phyloP scores from a whole-genome alignment of 257 asterid genomes.

The Hygrophila difformis region DNA sequence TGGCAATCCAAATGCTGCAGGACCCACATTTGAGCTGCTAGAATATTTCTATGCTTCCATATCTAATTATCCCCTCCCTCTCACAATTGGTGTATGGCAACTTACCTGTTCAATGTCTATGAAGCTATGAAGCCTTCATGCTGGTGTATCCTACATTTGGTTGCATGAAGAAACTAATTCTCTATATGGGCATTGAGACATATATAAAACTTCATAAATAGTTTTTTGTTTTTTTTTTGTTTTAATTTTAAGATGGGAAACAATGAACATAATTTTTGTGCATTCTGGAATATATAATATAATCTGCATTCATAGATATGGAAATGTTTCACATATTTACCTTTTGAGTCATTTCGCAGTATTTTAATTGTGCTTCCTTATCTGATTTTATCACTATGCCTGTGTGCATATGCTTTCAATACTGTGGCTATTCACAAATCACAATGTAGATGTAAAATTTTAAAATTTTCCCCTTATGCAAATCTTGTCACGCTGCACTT shows the following conservation, averaged over 20 bases:
- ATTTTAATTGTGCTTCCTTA: too few species aligned
- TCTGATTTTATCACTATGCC: too few species aligned
- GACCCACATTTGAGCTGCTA: conserved; percentile 31
- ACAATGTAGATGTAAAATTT: too few species aligned
- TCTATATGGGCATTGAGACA: background rate
- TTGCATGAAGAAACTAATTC: background rate
- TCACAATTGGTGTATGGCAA: conserved; percentile 9
- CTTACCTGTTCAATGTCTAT: conserved; percentile 5
- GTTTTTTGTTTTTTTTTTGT: background rate
- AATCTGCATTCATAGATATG: conserved; percentile 14
- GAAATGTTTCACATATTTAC: too few species aligned
- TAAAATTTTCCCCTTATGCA: too few species aligned
- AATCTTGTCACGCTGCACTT: too few species aligned
- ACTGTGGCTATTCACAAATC: too few species aligned
- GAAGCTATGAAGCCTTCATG: conserved; percentile 6
- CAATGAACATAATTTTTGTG: too few species aligned
- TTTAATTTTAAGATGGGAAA: background rate
- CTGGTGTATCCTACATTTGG: background rate
- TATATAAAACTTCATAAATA: too few species aligned
- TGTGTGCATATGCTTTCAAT: too few species aligned
- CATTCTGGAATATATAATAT: too few species aligned
- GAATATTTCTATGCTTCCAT: conserved; percentile 27
- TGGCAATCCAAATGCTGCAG: conserved; percentile 18
- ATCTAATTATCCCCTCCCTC: conserved; percentile 14
- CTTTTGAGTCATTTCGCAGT: too few species aligned